Evolutionary conservation across 805 yeast species (phyloP).

Genomic region (Zygosaccharomyces bailii): DNA sequence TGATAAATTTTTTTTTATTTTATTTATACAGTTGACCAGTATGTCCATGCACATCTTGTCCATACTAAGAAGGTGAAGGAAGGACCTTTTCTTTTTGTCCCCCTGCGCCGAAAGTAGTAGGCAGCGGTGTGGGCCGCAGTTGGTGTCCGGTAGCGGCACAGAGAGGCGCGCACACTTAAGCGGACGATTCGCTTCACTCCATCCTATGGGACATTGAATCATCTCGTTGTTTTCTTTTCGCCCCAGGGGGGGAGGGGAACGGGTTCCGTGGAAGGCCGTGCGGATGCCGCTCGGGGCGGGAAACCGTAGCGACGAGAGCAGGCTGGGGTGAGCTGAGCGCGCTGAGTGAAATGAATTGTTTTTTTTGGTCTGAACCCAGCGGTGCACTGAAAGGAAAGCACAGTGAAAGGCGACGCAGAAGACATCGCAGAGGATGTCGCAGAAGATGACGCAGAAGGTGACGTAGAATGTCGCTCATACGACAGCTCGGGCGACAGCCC

Average conservation of each 20-base stretch:
- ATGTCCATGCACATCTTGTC: conserved; percentile 1
- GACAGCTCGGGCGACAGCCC: no score
- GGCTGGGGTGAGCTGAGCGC: neutral
- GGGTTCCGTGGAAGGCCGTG: conserved; percentile 1
- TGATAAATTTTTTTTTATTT: neutral
- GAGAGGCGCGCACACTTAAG: neutral
- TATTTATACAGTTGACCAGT: neutral
- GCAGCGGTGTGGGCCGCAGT: neutral
- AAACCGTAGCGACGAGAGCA: conserved; percentile 1
- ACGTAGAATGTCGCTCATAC: neutral
- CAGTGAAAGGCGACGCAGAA: neutral
- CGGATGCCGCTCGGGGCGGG: neutral
- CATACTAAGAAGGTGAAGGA: neutral
- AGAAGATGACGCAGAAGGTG: neutral
- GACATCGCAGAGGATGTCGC: neutral
- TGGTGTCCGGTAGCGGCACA: neutral
- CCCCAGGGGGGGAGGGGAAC: neutral
- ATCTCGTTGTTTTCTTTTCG: neutral
- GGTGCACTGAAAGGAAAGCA: neutral
- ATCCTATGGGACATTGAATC: neutral
- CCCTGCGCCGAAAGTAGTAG: conserved; percentile 5
- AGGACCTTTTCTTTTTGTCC: conserved; percentile 3
- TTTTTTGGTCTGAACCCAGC: no score
- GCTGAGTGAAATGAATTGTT: no score
- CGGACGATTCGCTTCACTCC: neutral